Percentiles rank a stretch among this genome's conserved stretches.
Conservation (phyloP, 208 protist genomes). For the Crithidia thermophila region DNA sequence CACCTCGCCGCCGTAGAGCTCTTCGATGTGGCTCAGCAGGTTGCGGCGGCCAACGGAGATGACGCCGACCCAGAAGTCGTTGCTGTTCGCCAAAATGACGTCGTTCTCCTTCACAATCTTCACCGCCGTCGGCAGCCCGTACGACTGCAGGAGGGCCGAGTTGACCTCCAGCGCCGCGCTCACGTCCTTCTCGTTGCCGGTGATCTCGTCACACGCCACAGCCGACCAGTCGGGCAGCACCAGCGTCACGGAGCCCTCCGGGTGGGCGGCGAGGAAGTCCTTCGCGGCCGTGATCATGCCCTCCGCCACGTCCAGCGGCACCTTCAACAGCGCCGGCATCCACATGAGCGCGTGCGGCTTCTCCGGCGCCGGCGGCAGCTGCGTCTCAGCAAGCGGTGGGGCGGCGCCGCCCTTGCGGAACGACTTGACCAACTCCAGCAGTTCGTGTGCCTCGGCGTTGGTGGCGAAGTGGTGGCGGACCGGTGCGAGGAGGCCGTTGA, state of each 20-base stretch:
- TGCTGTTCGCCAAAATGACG: conserved; percentile 73
- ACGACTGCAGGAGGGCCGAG: conserved; percentile 54
- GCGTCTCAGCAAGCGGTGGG: conserved; percentile 15
- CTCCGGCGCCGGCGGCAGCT: conserved; percentile 15
- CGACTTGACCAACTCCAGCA: conserved; percentile 91
- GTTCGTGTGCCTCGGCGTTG: conserved; percentile 76
- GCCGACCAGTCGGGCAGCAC: conserved; percentile 87
- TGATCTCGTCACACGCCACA: conserved; percentile 65
- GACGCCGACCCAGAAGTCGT: conserved; percentile 90
- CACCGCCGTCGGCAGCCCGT: conserved; percentile 55
- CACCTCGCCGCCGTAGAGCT: conserved; percentile 56
- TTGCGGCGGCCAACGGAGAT: conserved; percentile 87
- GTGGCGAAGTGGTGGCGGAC: conserved; percentile 94
- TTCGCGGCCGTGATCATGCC: conserved; percentile 46
- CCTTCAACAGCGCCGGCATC: conserved; percentile 64
- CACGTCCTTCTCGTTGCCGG: conserved; percentile 82
- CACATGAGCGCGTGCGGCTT: conserved; percentile 71
- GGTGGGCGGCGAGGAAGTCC: conserved; percentile 58
- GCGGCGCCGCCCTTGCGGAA: conserved; percentile 55
- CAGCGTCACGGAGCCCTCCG: conserved; percentile 55
- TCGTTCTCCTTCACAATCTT: conserved; percentile 78
- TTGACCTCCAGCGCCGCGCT: conserved; percentile 74
- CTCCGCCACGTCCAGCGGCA: conserved; percentile 66
- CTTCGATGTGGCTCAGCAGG: conserved; percentile 70
- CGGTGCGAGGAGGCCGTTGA: conserved; percentile 95